Evolutionary conservation across 768 basidiomycete species (phyloP), one percentile per base, ranked within the genome.

Genomic region (Russula brevipes): DNA sequence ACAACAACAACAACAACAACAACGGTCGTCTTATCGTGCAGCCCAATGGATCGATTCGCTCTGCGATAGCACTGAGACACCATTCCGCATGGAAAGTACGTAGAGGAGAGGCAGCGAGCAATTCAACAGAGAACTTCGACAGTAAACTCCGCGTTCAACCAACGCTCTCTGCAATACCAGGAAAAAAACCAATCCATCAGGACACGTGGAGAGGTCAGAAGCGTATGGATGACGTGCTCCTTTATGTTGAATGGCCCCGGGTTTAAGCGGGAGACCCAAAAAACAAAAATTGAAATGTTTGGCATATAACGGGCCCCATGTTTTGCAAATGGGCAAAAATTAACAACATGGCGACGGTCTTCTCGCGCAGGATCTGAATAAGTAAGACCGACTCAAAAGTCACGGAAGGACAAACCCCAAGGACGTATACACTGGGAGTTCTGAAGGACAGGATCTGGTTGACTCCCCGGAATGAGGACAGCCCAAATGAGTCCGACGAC

Each of bases 391-490:
- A 42, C 39, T 47, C 10, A 35, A 44, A 24, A 4, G 24, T 12
- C 9, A n/a, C 31, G 12, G 24, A 35, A 30, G 31, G 24, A 70
- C 72, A 35, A 24, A 73, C 74, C 31, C 63, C 60, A 30, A 50
- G 52, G 58, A 80, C 57, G 11, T 24, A n/a, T 49, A 77, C 73
- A 16, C 76, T 73, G 4, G 87, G 88, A 69, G 82, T 88, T 35
- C 88, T 82, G 67, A 89, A 82, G 72, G 81, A 86, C 73, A 89
- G 88, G 75, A 88, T 89, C 69, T 89, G 88, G 73, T 90, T 90
- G 77, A 89, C 78, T 46, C 88, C n/a, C 86, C 0, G 88, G 80
- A 24, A 90, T 78, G 54, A 91, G 24, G 66, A 86, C 74, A 0
- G 85, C 77, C 80, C 82, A 85, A 36, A 68, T 46, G 49, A 76